These are phyloP conservation scores for Strigomonas galati DNA, from an alignment of 208 protist species.

Conservation along the genomic window DNA sequence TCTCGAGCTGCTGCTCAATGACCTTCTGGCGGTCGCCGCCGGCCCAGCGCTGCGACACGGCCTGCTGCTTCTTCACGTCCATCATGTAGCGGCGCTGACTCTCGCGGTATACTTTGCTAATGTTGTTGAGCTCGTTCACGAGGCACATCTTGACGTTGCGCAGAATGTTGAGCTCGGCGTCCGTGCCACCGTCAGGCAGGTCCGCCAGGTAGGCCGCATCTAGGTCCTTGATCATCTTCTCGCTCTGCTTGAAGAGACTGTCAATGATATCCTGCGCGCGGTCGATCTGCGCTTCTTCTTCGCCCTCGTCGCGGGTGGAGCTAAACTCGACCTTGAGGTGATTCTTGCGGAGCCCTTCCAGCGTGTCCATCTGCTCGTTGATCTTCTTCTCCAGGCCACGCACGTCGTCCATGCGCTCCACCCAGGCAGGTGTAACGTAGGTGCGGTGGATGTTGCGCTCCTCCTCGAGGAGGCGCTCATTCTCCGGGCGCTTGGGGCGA, in stretches of 20 bases:
- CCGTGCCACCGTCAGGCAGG: slow-evolving; percentile 79
- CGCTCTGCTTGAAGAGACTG: slow-evolving; percentile 82
- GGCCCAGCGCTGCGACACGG: slow-evolving; percentile 78
- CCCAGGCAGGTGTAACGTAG: slow-evolving; percentile 77
- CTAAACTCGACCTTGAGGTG: slow-evolving; percentile 91
- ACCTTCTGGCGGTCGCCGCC: slow-evolving; percentile 78
- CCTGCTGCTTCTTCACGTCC: slow-evolving; percentile 89
- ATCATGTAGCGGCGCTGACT: slow-evolving; percentile 91
- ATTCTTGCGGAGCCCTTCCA: slow-evolving; percentile 73
- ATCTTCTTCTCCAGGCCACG: slow-evolving; percentile 61
- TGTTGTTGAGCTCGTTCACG: slow-evolving; percentile 81
- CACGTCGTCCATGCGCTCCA: slow-evolving; percentile 83
- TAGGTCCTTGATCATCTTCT: slow-evolving; percentile 70
- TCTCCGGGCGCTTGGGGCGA: slow-evolving; percentile 53
- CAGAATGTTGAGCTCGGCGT: slow-evolving; percentile 85
- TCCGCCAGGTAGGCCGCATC: slow-evolving; percentile 69
- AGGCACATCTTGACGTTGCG: slow-evolving; percentile 93
- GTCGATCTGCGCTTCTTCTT: slow-evolving; percentile 83
- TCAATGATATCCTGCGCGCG: slow-evolving; percentile 73
- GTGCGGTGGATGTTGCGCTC: slow-evolving; percentile 39
- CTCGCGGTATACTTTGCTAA: slow-evolving; percentile 88
- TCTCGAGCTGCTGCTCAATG: slow-evolving; percentile 84
- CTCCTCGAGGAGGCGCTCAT: slow-evolving; percentile 72
- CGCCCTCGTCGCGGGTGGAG: slow-evolving; percentile 68
- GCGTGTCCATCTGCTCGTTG: slow-evolving; percentile 58